Conservation (phyloP, 73 alveolate species). For the Paramecium pentaurelia region DNA sequence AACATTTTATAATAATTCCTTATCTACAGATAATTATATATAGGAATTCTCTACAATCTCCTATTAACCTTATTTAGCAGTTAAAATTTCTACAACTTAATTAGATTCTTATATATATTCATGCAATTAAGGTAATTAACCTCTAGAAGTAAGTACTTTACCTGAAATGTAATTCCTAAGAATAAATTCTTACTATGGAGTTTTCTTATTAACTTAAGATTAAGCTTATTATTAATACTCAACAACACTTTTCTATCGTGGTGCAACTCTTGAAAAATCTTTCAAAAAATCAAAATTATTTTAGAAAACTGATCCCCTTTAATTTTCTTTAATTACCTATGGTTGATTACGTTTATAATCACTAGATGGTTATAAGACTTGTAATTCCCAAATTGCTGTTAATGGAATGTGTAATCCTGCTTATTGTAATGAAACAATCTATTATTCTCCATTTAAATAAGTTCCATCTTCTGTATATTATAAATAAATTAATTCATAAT, state of each 20-base stretch:
- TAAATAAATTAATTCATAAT: neutral
- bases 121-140: neutral
- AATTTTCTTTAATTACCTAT: neutral
- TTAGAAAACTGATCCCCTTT: neutral
- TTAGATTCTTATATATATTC: neutral
- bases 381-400: neutral
- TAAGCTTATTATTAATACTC: neutral
- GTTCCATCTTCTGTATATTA: neutral
- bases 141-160: neutral
- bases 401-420: constrained; percentile 4
- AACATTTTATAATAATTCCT: neutral
- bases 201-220: neutral
- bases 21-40: neutral
- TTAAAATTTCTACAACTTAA: neutral
- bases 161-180: constrained; percentile 17
- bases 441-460: neutral
- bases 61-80: neutral
- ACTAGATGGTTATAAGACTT: neutral
- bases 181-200: neutral
- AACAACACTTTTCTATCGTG: neutral
- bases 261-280: neutral
- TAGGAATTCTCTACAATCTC: neutral
- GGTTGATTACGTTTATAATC: neutral
- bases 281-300: neutral
- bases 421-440: neutral